Percentiles rank a stretch among this genome's conserved stretches.
Conservation (phyloP, 1,139 yeast genomes). For the Candida buenavistaensis region DNA sequence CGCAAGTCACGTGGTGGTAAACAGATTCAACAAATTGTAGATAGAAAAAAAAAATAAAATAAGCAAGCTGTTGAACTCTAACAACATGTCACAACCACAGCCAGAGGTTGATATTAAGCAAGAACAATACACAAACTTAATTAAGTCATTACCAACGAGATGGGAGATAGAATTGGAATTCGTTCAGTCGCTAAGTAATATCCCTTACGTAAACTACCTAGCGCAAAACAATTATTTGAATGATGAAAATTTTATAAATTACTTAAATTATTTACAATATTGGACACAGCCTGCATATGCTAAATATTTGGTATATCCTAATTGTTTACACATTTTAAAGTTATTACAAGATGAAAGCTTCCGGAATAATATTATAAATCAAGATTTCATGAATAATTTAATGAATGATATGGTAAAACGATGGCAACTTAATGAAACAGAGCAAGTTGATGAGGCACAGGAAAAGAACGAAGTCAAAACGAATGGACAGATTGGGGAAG, state of each 20-base stretch:
- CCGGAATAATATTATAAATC: constrained; percentile 53
- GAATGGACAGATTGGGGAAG: not conserved
- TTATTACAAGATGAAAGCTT: constrained; percentile 58
- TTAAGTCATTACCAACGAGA: constrained; percentile 56
- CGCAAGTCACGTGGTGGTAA: not conserved
- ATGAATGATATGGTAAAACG: constrained; percentile 78
- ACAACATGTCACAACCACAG: constrained; percentile 4
- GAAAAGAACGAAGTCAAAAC: constrained; percentile 1
- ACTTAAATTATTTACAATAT: constrained; percentile 67
- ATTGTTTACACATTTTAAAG: constrained; percentile 66
- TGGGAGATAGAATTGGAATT: constrained; percentile 86
- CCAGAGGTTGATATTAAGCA: constrained; percentile 1
- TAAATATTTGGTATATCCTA: constrained; percentile 68
- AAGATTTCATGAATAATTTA: constrained; percentile 56
- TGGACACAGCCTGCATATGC: constrained; percentile 73
- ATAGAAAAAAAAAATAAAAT: not conserved
- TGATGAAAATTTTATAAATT: constrained; percentile 60
- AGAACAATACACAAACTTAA: constrained; percentile 12
- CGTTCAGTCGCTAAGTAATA: constrained; percentile 78
- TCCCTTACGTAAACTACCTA: constrained; percentile 69
- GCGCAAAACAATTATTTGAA: constrained; percentile 73
- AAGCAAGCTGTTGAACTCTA: too few species aligned
- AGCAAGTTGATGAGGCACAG: constrained; percentile 1
- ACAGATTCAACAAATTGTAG: too few species aligned
- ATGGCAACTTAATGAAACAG: constrained; percentile 44